phyloP scores from a whole-genome alignment of 495 filamentous ascomycete genomes.

The Daldinia decipiens region DNA sequence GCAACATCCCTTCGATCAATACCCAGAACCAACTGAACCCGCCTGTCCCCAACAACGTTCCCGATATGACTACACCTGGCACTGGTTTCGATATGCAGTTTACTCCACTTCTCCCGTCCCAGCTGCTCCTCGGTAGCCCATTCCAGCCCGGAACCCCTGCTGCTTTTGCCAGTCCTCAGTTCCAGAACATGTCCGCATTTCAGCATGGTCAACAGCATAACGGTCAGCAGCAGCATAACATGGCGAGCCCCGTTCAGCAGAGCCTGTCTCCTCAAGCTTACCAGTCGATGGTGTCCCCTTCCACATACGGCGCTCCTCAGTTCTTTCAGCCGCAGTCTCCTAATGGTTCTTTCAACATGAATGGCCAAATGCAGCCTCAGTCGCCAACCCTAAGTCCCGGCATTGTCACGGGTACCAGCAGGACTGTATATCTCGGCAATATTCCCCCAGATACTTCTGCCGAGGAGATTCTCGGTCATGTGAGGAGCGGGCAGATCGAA shows the following conservation, averaged over 20 bases:
- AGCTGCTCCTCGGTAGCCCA: slow-evolving; percentile 92
- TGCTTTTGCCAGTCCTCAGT: slow-evolving; percentile 89
- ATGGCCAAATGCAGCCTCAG: slow-evolving; percentile 65
- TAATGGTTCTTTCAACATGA: slow-evolving; percentile 75
- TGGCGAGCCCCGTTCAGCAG: slow-evolving; percentile 62
- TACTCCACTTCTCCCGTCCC: slow-evolving; percentile 92
- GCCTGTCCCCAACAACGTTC: slow-evolving; percentile 54
- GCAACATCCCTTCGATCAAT: slow-evolving; percentile 93
- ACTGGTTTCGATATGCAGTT: slow-evolving; percentile 98
- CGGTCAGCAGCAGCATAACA: slow-evolving; percentile 67
- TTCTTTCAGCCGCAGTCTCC: slow-evolving; percentile 89
- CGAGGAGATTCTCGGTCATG: slow-evolving; percentile 96
- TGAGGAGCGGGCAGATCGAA: slow-evolving; percentile 97
- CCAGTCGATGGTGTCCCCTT: slow-evolving; percentile 80
- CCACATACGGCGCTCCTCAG: slow-evolving; percentile 75
- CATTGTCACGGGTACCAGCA: slow-evolving; percentile 87
- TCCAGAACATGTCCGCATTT: slow-evolving; percentile 83
- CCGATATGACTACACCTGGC: slow-evolving; percentile 86
- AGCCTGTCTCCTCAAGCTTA: slow-evolving; percentile 77
- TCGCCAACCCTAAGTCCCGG: slow-evolving; percentile 81
- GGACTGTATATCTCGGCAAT: slow-evolving; percentile 97
- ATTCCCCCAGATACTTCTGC: slow-evolving; percentile 98
- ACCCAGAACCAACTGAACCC: slow-evolving; percentile 69
- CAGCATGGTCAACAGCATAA: slow-evolving; percentile 71
- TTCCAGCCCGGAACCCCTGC: slow-evolving; percentile 95